Evolutionary conservation across 805 yeast genomes (phyloP), one percentile per base, ranked within the genome.

Genomic region (Zygosaccharomyces pseudorouxii): DNA sequence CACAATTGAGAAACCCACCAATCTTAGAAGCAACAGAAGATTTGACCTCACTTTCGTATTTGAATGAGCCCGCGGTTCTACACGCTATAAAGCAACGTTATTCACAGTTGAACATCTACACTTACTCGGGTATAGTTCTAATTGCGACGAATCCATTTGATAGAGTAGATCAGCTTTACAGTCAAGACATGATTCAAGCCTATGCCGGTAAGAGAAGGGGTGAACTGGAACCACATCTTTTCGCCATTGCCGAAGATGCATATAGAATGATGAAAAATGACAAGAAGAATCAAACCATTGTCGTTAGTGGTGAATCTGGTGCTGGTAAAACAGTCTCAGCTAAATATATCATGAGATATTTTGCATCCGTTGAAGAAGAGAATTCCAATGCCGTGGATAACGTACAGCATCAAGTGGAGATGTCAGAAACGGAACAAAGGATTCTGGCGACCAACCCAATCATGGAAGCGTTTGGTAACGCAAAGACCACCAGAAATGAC

Each of bases 321-420:
- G 98, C 99, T 27, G 99, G 99, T 68, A 93, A 92, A 63, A 93
- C 99, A 3, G 98, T 93, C 31, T 83, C 95, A 53, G 99, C 99
- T 37, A 93, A 93, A 67, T 93, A 87, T 68, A 92, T 92, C 55
- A 92, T 92, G 99, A 81, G 98, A 67, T 92, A 90, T 69, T 92
- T 92, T 69, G 98, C 99, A 3, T 83, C 96, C 12, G 97, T 93
- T 16, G 97, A 92, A 63, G 73, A 71, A 38, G 59, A 57, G 19
- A 58, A 56, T 42, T 63, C 67, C n/a, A 44, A 43, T 19, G 47
- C 55, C 4, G 38, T 52, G 53, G 50, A 50, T 14, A 46, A 61
- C 30, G 62, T 55, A 6, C 65, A 71, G 40, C 67, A 64, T 31
- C 72, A 71, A 55, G 52, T 62, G 20, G 90, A 87, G 54, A 84